Conservation (phyloP, 495 filamentous ascomycete species). For the Astrocystis sublimbata region DNA sequence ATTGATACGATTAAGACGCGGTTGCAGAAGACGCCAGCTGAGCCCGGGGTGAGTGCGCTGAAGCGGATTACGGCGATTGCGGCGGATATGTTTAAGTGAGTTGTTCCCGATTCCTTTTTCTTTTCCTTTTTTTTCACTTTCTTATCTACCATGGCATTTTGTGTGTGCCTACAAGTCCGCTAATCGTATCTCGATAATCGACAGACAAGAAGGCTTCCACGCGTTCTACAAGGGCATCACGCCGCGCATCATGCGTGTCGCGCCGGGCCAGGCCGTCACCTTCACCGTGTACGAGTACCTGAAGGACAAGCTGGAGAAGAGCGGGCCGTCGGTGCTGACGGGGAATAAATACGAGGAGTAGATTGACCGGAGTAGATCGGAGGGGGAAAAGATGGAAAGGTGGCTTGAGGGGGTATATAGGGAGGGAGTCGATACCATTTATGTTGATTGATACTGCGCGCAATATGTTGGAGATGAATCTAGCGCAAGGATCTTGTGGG, state of each 20-base stretch:
- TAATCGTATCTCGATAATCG: background rate
- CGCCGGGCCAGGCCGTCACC: constrained; percentile 95
- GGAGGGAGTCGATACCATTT: too few relatives aligned
- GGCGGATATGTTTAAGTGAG: constrained; percentile 86
- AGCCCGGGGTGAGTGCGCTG: constrained; percentile 76
- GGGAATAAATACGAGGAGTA: constrained; percentile 78
- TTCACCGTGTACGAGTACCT: constrained; percentile 96
- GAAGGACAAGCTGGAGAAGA: constrained; percentile 78
- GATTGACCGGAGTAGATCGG: too few relatives aligned
- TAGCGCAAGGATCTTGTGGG: too few relatives aligned
- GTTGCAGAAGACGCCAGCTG: constrained; percentile 84
- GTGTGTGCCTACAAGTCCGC: too few relatives aligned
- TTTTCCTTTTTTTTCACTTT: constrained; percentile 1
- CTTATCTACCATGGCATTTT: too few relatives aligned
- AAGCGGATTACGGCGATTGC: constrained; percentile 75
- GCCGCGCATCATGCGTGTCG: constrained; percentile 94
- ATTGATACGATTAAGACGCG: constrained; percentile 99
- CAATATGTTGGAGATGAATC: too few relatives aligned
- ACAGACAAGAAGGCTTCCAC: constrained; percentile 79
- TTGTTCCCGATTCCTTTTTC: constrained; percentile 5
- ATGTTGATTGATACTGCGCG: too few relatives aligned
- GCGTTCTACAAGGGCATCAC: constrained; percentile 99
- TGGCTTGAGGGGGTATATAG: too few relatives aligned
- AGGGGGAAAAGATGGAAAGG: too few relatives aligned
- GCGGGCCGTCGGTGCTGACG: constrained; percentile 62